Conservation (phyloP, 2,329 filamentous ascomycete genomes). For the Fusarium coffeatum region DNA sequence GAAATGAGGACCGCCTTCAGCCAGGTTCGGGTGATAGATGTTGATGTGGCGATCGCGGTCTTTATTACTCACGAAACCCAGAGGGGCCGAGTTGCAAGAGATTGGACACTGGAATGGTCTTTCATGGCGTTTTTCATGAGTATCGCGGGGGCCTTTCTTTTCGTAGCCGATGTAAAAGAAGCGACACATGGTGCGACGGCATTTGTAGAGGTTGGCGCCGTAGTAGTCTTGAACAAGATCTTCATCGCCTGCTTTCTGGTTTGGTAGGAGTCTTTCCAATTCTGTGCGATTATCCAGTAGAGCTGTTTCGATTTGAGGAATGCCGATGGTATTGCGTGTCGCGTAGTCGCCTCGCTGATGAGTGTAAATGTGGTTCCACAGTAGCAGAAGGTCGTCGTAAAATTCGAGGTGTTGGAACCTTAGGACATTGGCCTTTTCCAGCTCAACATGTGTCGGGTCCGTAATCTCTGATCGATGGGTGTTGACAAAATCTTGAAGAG, state of each 20-base stretch:
- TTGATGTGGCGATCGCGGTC: background rate
- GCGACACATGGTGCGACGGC: background rate
- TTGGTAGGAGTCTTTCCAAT: background rate
- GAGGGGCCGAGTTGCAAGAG: background rate
- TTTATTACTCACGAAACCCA: background rate
- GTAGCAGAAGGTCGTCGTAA: background rate
- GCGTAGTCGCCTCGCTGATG: slow-evolving; percentile 9
- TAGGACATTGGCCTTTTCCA: accelerated
- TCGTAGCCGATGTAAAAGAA: slow-evolving; percentile 10
- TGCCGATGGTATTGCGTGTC: background rate
- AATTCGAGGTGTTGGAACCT: accelerated
- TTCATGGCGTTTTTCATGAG: slow-evolving; percentile 1
- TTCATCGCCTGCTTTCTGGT: background rate
- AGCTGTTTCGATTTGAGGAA: background rate
- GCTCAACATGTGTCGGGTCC: accelerated
- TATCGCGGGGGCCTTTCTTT: accelerated
- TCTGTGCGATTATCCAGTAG: background rate
- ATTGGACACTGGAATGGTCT: background rate
- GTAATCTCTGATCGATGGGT: accelerated
- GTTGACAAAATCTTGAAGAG: background rate
- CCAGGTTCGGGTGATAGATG: background rate
- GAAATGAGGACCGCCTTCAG: accelerated
- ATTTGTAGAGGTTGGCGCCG: background rate
- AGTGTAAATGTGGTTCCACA: slow-evolving; percentile 21
- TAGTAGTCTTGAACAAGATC: background rate